phyloP scores from a whole-genome alignment of 1,284 basidiomycete species.

The Malassezia dermatis region DNA sequence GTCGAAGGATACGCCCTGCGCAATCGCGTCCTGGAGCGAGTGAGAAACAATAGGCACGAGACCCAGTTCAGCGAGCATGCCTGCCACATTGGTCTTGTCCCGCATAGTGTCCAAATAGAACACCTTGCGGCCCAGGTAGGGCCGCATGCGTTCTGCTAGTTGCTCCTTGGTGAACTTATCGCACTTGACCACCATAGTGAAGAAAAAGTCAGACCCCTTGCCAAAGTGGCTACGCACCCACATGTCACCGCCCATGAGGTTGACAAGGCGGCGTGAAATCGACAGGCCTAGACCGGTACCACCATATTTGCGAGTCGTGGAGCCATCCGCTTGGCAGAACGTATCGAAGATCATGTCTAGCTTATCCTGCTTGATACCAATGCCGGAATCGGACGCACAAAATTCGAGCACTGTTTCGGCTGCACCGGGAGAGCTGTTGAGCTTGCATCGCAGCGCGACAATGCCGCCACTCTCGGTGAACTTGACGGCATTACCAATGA shows the following conservation, averaged over 20 bases:
- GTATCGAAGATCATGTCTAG: conserved; percentile 98
- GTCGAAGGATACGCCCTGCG: conserved; percentile 66
- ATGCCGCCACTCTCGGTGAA: conserved; percentile 80
- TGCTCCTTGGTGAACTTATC: conserved; percentile 36
- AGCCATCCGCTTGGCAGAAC: conserved; percentile 90
- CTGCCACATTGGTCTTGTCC: conserved; percentile 67
- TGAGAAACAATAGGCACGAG: conserved; percentile 69
- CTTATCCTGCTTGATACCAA: conserved; percentile 98
- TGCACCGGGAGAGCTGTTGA: conserved; percentile 59
- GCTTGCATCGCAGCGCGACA: conserved; percentile 75
- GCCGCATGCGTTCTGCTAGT: conserved; percentile 42
- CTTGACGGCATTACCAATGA: conserved; percentile 48
- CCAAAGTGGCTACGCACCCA: conserved; percentile 88
- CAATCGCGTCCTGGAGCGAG: conserved; percentile 61
- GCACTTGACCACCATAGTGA: conserved; percentile 59
- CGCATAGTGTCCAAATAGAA: conserved; percentile 79
- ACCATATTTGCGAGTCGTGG: conserved; percentile 67
- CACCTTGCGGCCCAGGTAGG: conserved; percentile 50
- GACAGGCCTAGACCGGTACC: conserved; percentile 87
- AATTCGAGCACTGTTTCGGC: conserved; percentile 80
- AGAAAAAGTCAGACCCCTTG: conserved; percentile 92
- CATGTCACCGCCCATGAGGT: conserved; percentile 94
- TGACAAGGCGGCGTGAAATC: conserved; percentile 68
- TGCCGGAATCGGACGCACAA: conserved; percentile 94
- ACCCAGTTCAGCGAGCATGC: conserved; percentile 69